Conservation (phyloP, 2,329 filamentous ascomycete genomes). For the Fusarium albosuccineum region DNA sequence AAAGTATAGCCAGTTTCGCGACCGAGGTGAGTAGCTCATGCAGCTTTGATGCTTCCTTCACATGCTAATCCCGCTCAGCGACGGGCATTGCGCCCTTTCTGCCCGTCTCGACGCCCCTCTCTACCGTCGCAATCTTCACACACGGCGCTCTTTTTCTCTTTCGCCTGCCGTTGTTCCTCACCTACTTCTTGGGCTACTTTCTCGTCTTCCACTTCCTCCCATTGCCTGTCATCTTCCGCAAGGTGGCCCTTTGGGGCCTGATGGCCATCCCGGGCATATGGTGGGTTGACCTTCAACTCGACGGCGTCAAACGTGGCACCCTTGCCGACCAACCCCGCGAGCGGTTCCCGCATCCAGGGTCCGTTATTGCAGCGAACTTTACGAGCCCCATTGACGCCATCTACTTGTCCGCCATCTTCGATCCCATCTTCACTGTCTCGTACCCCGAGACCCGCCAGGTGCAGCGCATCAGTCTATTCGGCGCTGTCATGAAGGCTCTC, state of each 20-base stretch:
- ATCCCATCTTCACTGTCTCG: conserved; percentile 90
- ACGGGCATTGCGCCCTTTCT: conserved; percentile 98
- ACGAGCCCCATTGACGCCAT: conserved; percentile 93
- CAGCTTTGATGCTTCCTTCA: conserved; percentile 9
- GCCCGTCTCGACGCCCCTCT: conserved; percentile 77
- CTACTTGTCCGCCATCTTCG: conserved; percentile 95
- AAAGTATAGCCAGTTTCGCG: conserved; percentile 93
- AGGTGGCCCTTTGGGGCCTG: conserved; percentile 88
- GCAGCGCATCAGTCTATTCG: conserved; percentile 79
- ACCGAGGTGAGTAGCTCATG: conserved; percentile 74
- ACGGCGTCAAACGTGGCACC: conserved; percentile 93
- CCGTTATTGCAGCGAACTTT: conserved; percentile 89
- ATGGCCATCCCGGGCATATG: conserved; percentile 92
- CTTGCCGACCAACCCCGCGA: conserved; percentile 79
- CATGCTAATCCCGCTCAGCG: conserved; percentile 64
- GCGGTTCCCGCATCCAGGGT: conserved; percentile 82
- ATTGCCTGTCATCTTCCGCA: conserved; percentile 72
- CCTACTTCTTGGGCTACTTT: conserved; percentile 79
- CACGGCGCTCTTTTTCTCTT: conserved; percentile 82
- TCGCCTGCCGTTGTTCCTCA: conserved; percentile 82
- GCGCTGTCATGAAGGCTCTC: conserved; percentile 81
- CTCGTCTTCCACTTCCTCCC: conserved; percentile 86
- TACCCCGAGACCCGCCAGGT: conserved; percentile 82
- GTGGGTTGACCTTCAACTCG: conserved; percentile 99
- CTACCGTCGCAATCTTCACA: conserved; percentile 72